Percentiles rank a stretch among this genome's conserved stretches.
Evolutionary conservation across 129 eudicot genomes (phyloP).

Genomic region (sunflower (Helianthus annuus)): DNA sequence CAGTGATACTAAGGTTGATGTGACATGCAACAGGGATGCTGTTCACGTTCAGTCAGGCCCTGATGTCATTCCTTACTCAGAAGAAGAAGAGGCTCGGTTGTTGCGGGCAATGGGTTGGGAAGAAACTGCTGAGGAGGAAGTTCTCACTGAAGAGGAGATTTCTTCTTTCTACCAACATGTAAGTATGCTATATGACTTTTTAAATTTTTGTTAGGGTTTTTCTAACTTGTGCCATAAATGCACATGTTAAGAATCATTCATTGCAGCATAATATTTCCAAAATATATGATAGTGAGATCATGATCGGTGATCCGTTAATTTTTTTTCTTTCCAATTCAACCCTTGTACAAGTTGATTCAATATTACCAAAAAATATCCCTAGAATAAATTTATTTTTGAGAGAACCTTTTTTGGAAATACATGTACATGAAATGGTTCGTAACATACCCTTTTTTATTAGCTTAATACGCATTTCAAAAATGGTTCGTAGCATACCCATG

Average conservation of each 20-base stretch:
- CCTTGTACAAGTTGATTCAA: background rate
- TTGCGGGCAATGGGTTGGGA: conserved; percentile 88
- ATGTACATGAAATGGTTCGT: background rate
- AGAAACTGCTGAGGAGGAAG: conserved; percentile 76
- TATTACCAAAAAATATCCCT: background rate
- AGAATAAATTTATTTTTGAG: background rate
- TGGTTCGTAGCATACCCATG: no score
- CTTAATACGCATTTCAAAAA: background rate
- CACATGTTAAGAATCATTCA: background rate
- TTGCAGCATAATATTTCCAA: background rate
- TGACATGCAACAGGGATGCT: conserved; percentile 32
- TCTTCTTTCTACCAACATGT: conserved; percentile 61
- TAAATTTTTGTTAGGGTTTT: background rate
- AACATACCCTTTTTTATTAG: background rate
- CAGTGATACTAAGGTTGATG: conserved; percentile 32
- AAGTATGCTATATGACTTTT: conserved; percentile 35
- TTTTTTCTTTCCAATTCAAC: background rate
- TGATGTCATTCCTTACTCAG: conserved; percentile 35
- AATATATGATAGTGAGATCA: background rate
- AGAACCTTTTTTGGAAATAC: background rate
- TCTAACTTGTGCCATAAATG: background rate
- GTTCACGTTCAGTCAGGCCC: conserved; percentile 27
- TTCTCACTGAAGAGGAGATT: conserved; percentile 91
- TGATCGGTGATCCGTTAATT: background rate
- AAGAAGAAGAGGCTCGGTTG: conserved; percentile 89